Evolutionary conservation across 1,139 yeast genomes (phyloP), one percentile per base, ranked within the genome.

Genomic region (Candida pseudoviswanathii): DNA sequence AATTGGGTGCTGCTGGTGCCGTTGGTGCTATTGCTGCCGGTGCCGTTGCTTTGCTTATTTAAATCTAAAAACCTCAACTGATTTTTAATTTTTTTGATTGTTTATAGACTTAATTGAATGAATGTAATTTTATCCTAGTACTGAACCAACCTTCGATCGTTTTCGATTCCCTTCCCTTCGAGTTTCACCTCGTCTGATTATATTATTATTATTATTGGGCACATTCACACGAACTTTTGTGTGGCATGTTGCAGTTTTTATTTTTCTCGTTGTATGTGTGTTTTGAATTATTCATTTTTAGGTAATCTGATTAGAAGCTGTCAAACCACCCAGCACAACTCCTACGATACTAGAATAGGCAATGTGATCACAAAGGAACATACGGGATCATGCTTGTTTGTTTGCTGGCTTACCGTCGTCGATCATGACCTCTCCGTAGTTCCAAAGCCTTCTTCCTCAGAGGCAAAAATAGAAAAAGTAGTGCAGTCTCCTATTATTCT

Each of bases 41-140:
- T 58, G 77, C 75, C 65, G 72, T 72, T 64, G 77, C 78, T 68
- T 70, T 73, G 62, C 69, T 73, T 59, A 69, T 73, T 60, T 73
- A 71, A 70, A 67, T 57, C 53, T 52, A 51, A 43, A 4, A 8
- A 16, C 16, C 16, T 16, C n/a, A 30, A 30, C 9, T 26, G 8
- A 8, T 22, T 22, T 8, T 40, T 40, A 29, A 29, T 21, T 40
- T 29, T 29, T n/a, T 27, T 27, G n/a, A 5, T 27, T 29, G 9
- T 39, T 39, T 39, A 27, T 27, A 27, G 30, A 27, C 30, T 24
- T 31, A 22, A 31, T 41, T 27, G 22, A 40, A 29, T 27, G 4
- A 27, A 40, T 39, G 24, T 39, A 39, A 39, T 34, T 32, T 32
- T 7, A 16, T 16, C 16, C 16, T 16, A 16, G 16, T 16, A 16